Base-by-base conservation (phyloP, 805 yeast genomes). In the Wickerhamiella azyma region DNA sequence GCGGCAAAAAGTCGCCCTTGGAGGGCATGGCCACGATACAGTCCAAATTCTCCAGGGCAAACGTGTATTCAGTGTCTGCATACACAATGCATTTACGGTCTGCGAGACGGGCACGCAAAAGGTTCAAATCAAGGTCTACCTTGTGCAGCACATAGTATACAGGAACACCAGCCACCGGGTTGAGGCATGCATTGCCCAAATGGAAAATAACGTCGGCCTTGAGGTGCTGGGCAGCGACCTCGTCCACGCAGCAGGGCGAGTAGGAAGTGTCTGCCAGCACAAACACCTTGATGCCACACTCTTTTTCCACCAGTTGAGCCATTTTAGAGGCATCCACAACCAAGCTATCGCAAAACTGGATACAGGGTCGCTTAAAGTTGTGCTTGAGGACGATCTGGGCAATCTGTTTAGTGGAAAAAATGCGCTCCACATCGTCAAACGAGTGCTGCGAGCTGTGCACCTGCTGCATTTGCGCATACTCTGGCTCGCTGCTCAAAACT, bases 181-280 rank as follows among this genome's bases (percentile, higher is more conserved):
- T 86, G 58, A 92, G 63, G 62, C 98, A 92, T 0, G 97, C 89
- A 59, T 85, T 94, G 2, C 98, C 98, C 62, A 88, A 85, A 63
- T 92, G 98, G 1, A 88, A 77, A 26, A 92, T 85, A 4, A 82
- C 64, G 52, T 89, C 95, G 6, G 92, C 86, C 6, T 67, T 59
- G 13, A 89, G 94, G 61, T 92, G 98, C 58, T 83, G 88, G 0
- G 96, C 94, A 0, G 98, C 97, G 24, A 89, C 94, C 58, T 88
- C 96, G 61, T 92, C 98, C 9, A 89, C 81, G 64, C 98, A 92
- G 62, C 98, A 92, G 1, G 95, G 71, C 26, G 95, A 84, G 57
- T 92, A 92, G 0, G 96, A 85, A 0, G 98, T 89, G 58, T 92
- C 98, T 0, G 97, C 98, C 32, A 92, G 65, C 14, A 89, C 75